Evolutionary conservation across 345 rosid species (phyloP).

Genomic region (Noccaea caerulescens): DNA sequence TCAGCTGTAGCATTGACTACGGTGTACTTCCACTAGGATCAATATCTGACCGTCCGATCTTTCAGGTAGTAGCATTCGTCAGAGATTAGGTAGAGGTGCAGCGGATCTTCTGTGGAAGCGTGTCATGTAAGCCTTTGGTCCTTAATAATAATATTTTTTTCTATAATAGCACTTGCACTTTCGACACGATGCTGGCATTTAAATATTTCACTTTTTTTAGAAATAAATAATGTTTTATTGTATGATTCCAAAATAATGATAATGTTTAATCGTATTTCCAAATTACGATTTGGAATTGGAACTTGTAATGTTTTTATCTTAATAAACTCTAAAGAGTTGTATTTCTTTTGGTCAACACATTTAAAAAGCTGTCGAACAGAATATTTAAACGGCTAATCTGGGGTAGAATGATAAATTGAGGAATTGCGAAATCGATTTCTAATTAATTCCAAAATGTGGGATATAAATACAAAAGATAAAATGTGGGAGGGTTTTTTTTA

Average conservation of each 20-base stretch:
- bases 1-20: conserved; percentile 7
- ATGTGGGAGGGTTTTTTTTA: not conserved
- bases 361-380: not conserved
- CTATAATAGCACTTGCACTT: conserved; percentile 16
- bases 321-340: not conserved
- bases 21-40: not conserved
- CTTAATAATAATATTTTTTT: conserved; percentile 20
- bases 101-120: conserved; percentile 28
- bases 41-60: conserved; percentile 27
- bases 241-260: not conserved
- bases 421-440: not conserved
- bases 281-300: not conserved
- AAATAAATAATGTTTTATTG: not conserved
- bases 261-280: conserved; percentile 20
- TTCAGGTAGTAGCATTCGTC: not conserved
- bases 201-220: not conserved
- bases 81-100: conserved; percentile 16
- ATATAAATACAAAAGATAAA: not conserved
- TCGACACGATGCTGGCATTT: not conserved
- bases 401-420: not conserved
- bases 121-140: conserved; percentile 42
- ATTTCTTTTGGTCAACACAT: not conserved
- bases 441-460: not conserved
- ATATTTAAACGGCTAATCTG: not conserved
- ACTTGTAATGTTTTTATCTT: not conserved